Conservation (phyloP, 345 rosid species). For the Rhodomyrtus tomentosa region DNA sequence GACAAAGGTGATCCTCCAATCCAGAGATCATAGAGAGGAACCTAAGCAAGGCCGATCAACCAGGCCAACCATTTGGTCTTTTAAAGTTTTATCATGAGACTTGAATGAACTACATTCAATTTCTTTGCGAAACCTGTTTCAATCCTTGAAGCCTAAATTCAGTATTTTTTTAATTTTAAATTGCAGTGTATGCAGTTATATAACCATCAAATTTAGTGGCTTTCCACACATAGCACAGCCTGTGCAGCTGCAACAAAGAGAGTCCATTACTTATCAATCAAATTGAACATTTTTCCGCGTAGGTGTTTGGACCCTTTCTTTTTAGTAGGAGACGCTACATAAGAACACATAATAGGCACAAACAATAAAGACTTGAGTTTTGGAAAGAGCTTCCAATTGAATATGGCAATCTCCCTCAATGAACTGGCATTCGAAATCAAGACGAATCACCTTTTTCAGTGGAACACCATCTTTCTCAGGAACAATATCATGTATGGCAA, state of each 20-base stretch:
- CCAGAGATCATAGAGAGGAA: neutral
- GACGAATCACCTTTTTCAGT: conserved; percentile 54
- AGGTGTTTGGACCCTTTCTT: neutral
- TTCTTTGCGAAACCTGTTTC: neutral
- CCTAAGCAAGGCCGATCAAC: neutral
- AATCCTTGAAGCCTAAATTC: neutral
- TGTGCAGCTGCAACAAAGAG: neutral
- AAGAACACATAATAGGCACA: neutral
- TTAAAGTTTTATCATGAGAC: neutral
- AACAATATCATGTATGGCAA: conserved; percentile 79
- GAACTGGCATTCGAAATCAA: neutral
- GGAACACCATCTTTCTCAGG: conserved; percentile 87
- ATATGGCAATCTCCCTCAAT: neutral
- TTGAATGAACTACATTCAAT: neutral
- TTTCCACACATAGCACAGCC: neutral
- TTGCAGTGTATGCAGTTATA: neutral
- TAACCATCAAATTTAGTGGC: neutral
- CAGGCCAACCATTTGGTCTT: neutral
- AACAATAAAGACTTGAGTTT: neutral
- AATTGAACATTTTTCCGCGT: neutral
- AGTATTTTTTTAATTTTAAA: neutral
- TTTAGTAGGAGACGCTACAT: neutral
- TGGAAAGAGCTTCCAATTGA: neutral
- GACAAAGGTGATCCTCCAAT: neutral
- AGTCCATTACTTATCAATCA: neutral